These are phyloP conservation scores for Aspergillus sergii DNA, from an alignment of 2,329 filamentous ascomycete species.

Conservation along the genomic window DNA sequence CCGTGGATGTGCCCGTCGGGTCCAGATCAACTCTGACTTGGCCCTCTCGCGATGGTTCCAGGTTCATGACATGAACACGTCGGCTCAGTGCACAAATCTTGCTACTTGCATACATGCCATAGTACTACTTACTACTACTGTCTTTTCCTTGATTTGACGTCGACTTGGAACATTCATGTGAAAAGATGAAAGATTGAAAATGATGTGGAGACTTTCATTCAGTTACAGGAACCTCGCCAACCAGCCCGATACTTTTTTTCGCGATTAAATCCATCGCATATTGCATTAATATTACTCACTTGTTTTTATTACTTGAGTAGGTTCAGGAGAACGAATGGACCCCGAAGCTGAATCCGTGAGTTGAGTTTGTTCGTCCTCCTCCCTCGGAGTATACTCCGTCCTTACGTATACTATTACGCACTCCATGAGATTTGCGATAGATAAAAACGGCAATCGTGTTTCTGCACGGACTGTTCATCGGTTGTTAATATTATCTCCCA, in stretches of 20 bases:
- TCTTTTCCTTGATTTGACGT: not conserved
- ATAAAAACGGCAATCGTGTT: not conserved
- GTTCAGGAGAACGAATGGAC: not conserved
- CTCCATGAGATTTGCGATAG: not conserved
- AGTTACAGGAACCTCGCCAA: not conserved
- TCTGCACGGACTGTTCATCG: conserved; percentile 18
- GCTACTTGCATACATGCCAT: not conserved
- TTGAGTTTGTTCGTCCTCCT: not conserved
- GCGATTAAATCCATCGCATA: not conserved
- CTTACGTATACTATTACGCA: conserved; percentile 5
- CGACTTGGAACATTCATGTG: not conserved
- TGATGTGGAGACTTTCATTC: not conserved
- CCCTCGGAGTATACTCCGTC: not conserved
- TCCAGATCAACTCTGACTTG: not conserved
- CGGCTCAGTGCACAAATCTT: not conserved
- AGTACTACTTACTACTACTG: not conserved
- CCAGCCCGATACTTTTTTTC: not conserved
- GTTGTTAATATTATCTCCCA: conserved; percentile 19
- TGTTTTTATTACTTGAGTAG: not conserved
- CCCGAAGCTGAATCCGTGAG: not conserved
- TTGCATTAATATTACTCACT: not conserved
- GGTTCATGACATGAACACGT: conserved; percentile 1
- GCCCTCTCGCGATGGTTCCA: conserved; percentile 2
- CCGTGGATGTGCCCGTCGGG: not conserved
- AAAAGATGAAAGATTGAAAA: not conserved